Percentiles rank a stretch among this genome's conserved stretches.
phyloP scores from a whole-genome alignment of 805 yeast genomes.

The Saturnispora ahearnii region DNA sequence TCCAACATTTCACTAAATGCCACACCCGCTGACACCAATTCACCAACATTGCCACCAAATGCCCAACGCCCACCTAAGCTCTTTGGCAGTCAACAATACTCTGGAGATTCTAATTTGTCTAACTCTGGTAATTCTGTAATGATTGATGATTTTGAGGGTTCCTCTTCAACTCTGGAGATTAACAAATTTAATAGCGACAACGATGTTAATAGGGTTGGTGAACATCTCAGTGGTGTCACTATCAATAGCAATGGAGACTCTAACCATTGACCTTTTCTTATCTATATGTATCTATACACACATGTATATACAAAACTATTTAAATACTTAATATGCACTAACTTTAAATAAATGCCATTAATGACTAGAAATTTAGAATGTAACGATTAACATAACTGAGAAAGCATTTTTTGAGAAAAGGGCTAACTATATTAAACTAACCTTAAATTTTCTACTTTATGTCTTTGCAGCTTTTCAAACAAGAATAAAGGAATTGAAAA shows the following conservation, averaged over 20 bases:
- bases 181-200: background rate
- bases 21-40: background rate
- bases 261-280: background rate
- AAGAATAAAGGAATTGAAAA: background rate
- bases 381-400: too few species aligned
- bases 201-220: slow-evolving; percentile 1
- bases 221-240: slow-evolving; percentile 2
- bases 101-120: background rate
- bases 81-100: background rate
- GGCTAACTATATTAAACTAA: too few species aligned
- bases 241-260: background rate
- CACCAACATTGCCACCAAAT: background rate
- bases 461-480: background rate
- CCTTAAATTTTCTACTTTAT: background rate
- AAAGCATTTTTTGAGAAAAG: too few species aligned
- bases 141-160: background rate
- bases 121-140: background rate
- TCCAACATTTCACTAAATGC: background rate
- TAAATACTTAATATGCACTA: background rate
- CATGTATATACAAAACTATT: background rate
- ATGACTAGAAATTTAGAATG: background rate
- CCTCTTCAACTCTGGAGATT: background rate
- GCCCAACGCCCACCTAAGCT: background rate
- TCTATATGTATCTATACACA: background rate
- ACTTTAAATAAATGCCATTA: background rate